A percentile compares a stretch with the other conserved stretches of the same genome.
Conservation (phyloP, 139 green algal genomes). For the Micromonas pusilla region DNA sequence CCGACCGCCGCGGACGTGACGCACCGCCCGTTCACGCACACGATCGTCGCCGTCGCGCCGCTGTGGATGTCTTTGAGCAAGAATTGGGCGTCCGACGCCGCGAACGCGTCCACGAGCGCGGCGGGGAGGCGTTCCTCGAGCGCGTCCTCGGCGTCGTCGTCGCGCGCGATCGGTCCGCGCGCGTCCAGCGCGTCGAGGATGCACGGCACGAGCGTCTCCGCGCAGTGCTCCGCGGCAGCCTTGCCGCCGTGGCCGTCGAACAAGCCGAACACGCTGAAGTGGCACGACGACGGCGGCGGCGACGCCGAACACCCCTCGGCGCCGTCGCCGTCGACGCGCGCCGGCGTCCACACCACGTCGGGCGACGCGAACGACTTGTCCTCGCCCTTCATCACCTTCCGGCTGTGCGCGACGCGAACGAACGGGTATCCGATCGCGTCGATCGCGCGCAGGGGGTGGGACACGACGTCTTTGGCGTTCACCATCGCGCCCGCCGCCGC, state of each 20-base stretch:
- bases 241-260: conserved; percentile 26
- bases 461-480: too few species aligned
- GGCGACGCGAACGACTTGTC: background rate
- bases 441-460: background rate
- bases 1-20: conserved; percentile 78
- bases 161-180: background rate
- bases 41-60: conserved; percentile 55
- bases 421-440: background rate
- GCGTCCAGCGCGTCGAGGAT: background rate
- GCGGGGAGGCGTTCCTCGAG: background rate
- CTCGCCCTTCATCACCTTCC: background rate
- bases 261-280: conserved; percentile 3
- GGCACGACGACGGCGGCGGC: background rate
- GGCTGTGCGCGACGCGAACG: background rate
- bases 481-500: too few species aligned
- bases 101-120: conserved; percentile 10
- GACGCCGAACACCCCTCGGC: too few species aligned
- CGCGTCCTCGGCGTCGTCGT: background rate
- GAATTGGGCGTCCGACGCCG: conserved; percentile 7
- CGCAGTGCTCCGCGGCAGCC: conserved; percentile 9
- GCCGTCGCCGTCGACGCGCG: background rate
- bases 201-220: background rate
- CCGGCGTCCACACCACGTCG: background rate
- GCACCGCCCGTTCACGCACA: conserved; percentile 57
- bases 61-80: conserved; percentile 13